Base-by-base conservation (phyloP, 1,284 basidiomycete species). In the Sporisorium graminicola region DNA sequence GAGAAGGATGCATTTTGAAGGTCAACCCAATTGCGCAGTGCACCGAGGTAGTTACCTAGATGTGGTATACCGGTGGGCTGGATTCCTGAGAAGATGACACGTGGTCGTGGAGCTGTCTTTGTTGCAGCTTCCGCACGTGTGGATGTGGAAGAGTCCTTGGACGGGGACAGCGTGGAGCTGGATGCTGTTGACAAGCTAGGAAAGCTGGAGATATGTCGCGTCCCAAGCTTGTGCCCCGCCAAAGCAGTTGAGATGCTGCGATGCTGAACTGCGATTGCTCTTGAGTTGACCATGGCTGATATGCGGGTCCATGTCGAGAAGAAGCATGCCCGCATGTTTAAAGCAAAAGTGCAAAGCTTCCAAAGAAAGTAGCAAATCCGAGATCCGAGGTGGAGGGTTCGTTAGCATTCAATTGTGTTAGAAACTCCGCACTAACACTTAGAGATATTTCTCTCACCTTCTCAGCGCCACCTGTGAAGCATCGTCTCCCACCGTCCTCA, bases 11-110 rank as follows among this genome's bases (percentile, higher is more conserved):
- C 42, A 47, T 89, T 87, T 84, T 95, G 93, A 16, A 95, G 88
- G 57, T 90, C 89, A 37, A 94, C 92, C 95, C 94, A 97, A 85
- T 94, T 94, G 33, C 90, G 89, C 20, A 96, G 88, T 0, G 94
- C 95, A 7, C 95, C 95, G 2, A 98, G 89, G 81, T 95, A 94
- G 86, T 98, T 98, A 49, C 95, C 95, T 79, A 98, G 89, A 87
- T 95, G 94, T 50, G 93, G 92, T 5, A 92, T 90, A 0, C 94
- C 94, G 8, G 92, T 94, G 0, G 92, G 92, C 81, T 93, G 92
- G 43, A 93, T 94, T 9, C 93, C 93, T 7, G 92, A 93, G 82
- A 94, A 91, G 46, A 94, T 87, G 49, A 91, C 74, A 18, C 55
- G 58, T 52, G 65, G 58, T 8, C 52, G 49, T 8, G 51, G 10